Evolutionary conservation across 192 early-diverging fungal species (phyloP), one percentile per base, ranked within the genome.

Genomic region (Fimicolochytrium jonesii): DNA sequence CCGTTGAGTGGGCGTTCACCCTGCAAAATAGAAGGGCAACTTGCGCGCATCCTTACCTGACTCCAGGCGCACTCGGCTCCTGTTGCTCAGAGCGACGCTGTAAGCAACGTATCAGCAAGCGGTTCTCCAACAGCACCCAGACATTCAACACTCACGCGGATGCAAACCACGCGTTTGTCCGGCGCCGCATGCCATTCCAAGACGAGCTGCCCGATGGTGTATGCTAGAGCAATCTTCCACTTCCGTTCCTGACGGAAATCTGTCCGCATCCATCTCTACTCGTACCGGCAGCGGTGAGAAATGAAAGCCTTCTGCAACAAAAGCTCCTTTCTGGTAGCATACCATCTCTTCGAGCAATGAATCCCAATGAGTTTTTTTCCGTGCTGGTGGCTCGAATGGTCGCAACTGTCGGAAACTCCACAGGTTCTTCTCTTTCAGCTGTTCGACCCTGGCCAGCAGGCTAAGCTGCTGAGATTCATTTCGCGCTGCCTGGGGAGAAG

Each of bases 181-280:
- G 67, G 59, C 5, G 85, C 62, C 28, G 66, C 53, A 77, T 92
- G 90, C 86, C 88, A 93, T 36, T 88, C 90, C 77, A 86, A 73
- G 6, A 89, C 71, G 66, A 79, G 80, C 36, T 72, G 70, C 0
- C 84, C 82, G 0, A 92, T 47, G 35, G 70, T 79, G 59, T 73
- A 88, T 0, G 91, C 88, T 13, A 71, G 77, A 6, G 81, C 86
- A 29, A 88, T 86, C 69, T 94, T 94, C 90, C 89, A 91, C 36
- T 78, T 81, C 36, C 84, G 70, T 61, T 94, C 92, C 55, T 93
- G 84, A 51, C 81, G 81, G 70, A 90, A 92, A 58, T 94, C 92
- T 26, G 79, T 85, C 23, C 77, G 74, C 66, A 86, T 74, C 92
- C 91, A 94, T 74, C 79, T 78, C 87, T 89, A 37, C 0, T 15